Base-by-base conservation (phyloP, 768 basidiomycete genomes). In the Trametes elegans region DNA sequence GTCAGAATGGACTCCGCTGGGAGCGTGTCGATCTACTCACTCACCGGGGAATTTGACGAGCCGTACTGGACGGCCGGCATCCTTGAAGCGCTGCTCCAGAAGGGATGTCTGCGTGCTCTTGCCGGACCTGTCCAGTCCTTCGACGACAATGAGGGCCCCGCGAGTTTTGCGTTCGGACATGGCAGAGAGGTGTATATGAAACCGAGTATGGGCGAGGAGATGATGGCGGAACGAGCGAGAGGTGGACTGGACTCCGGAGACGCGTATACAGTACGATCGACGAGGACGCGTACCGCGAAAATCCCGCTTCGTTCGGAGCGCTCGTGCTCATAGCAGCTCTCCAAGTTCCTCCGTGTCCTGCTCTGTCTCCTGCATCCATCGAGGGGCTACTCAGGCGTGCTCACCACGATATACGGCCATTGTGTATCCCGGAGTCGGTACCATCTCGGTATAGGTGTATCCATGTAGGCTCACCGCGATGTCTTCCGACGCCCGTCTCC, bases 71-170 rank as follows among this genome's bases (percentile, higher is more conserved):
- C 75, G 68, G 3, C 76, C 72, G 1, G 71, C 73, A 36, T 64
- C 60, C 48, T 80, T 71, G 40, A 95, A 74, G 40, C 76, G 77
- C 0, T 77, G 67, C 35, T 80, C 75, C 27, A 97, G 81, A 16
- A 74, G 71, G 0, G 79, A 72, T 0, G 85, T 84, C 66, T 98
- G 96, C 0, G 94, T 99, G 28, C 88, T 90, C 69, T 98, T 98
- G 14, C 97, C 97, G 0, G 91, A 93, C 57, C 90, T 79, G 68
- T 98, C 96, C n/a, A 98, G 83, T 13, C 96, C 97, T 71, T 98
- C 95, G 46, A 98, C 78, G 32, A 93, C 94, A 66, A 98, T 88
- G 72, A 98, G 94, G 7, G 88, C 79, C 0, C 90, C 91, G 29
- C 66, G 63, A 29, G 54, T 59, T n/a, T 49, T 44, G 11, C 55